Conservation (phyloP, 1,284 basidiomycete species). For the Cryptococcus sp. region DNA sequence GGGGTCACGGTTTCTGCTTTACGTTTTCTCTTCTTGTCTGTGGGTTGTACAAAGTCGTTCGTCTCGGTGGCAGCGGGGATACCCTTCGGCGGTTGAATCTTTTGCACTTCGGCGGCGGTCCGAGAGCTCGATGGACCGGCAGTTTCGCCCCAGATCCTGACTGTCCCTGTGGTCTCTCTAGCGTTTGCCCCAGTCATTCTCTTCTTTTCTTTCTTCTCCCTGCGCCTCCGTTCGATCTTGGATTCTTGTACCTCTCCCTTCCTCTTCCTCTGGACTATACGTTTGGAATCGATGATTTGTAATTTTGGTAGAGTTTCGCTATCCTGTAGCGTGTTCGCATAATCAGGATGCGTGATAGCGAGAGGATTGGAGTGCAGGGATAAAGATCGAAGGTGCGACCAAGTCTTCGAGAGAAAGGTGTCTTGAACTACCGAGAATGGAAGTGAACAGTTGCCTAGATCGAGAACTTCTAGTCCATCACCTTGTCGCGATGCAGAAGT, state of each 20-base stretch:
- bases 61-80: too few species aligned
- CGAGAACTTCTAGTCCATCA: conserved; percentile 41
- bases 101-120: too few species aligned
- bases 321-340: conserved; percentile 29
- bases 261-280: conserved; percentile 39
- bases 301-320: conserved; percentile 32
- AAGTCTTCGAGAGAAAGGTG: conserved; percentile 13
- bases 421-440: conserved; percentile 17
- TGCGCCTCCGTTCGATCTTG: conserved; percentile 19
- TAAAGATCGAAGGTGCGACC: conserved; percentile 33
- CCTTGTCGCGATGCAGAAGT: conserved; percentile 14
- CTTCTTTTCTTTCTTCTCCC: conserved; percentile 28
- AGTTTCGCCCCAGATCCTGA: conserved; percentile 33
- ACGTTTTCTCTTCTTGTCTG: neutral
- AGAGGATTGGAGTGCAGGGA: conserved; percentile 42
- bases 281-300: conserved; percentile 43
- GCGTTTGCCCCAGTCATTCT: conserved; percentile 35
- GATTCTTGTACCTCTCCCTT: conserved; percentile 30
- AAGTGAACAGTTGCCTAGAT: conserved; percentile 42
- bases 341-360: conserved; percentile 26
- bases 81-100: too few species aligned
- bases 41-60: neutral
- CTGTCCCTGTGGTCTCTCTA: conserved; percentile 10
- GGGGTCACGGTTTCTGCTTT: neutral
- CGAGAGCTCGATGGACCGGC: neutral